phyloP scores from a whole-genome alignment of 495 filamentous ascomycete genomes.

The Aspergillus affinis region DNA sequence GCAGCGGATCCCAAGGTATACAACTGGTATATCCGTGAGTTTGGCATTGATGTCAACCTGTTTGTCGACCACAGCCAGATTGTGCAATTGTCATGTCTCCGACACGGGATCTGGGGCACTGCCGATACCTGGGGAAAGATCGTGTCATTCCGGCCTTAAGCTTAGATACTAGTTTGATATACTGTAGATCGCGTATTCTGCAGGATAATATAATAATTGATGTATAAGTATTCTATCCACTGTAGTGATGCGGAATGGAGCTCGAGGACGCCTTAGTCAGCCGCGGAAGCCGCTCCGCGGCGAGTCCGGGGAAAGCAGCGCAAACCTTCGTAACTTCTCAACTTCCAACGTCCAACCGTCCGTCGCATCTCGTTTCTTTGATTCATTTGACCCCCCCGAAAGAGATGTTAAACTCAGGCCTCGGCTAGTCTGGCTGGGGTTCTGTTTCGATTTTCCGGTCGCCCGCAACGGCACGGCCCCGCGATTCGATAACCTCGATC shows the following conservation, averaged over 20 bases:
- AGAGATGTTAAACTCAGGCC: not conserved
- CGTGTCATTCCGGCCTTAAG: constrained; percentile 44
- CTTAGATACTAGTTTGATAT: not conserved
- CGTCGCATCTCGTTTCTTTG: not conserved
- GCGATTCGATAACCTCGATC: not conserved
- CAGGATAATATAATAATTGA: not conserved
- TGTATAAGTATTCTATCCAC: no score
- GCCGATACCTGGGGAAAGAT: constrained; percentile 59
- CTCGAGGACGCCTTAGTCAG: constrained; percentile 10
- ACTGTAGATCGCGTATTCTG: not conserved
- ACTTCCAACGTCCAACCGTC: not conserved
- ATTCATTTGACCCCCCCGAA: not conserved
- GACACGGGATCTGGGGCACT: constrained; percentile 58
- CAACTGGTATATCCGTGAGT: constrained; percentile 60
- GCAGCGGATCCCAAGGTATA: constrained; percentile 59
- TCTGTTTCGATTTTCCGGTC: not conserved
- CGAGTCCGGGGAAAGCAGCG: constrained; percentile 10
- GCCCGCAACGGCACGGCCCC: not conserved
- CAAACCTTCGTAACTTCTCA: not conserved
- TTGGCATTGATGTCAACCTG: constrained; percentile 59
- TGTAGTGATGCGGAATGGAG: no score
- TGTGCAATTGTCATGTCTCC: constrained; percentile 54
- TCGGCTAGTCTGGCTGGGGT: not conserved
- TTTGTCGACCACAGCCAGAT: constrained; percentile 64
- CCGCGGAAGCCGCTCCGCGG: constrained; percentile 10